Conservation (phyloP, 2,329 filamentous ascomycete genomes). For the Colletotrichum sp. region DNA sequence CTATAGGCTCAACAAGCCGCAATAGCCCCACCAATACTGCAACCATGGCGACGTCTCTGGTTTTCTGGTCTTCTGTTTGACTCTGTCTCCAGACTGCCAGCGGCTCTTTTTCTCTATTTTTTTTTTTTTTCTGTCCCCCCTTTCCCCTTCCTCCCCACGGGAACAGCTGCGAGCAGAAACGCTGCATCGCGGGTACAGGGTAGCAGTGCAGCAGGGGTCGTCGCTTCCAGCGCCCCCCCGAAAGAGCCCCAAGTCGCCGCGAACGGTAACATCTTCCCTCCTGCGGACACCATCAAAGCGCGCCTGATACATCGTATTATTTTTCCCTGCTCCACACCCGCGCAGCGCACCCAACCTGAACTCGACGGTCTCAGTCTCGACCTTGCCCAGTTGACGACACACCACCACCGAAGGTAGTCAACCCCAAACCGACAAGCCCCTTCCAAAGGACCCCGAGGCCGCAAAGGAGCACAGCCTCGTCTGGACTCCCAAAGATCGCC, state of each 20-base stretch:
- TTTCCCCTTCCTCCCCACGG: not conserved
- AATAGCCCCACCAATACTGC: not conserved
- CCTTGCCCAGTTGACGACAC: not conserved
- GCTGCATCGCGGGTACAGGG: constrained; percentile 3
- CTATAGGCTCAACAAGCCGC: not conserved
- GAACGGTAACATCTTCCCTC: constrained; percentile 19
- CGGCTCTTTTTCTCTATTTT: not conserved
- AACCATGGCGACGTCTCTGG: constrained; percentile 11
- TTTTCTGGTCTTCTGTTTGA: not conserved
- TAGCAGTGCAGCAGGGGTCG: constrained; percentile 6
- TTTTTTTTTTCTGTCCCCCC: not conserved
- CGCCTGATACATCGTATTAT: constrained; percentile 20
- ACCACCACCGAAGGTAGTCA: not conserved
- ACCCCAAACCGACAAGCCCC: not conserved
- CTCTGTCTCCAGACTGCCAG: not conserved
- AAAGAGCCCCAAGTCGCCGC: constrained; percentile 8
- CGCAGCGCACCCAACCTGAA: not conserved
- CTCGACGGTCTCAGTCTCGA: not conserved
- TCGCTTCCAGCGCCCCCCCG: constrained; percentile 3
- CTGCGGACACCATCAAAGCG: constrained; percentile 4
- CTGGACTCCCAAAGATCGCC: not conserved
- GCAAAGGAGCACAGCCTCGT: constrained; percentile 14
- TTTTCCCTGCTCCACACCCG: constrained; percentile 17
- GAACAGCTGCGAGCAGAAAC: not conserved
- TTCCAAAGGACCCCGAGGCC: not conserved